Evolutionary conservation across 2,329 filamentous ascomycete species (phyloP).

Genomic region (Xylariaceae sp.): DNA sequence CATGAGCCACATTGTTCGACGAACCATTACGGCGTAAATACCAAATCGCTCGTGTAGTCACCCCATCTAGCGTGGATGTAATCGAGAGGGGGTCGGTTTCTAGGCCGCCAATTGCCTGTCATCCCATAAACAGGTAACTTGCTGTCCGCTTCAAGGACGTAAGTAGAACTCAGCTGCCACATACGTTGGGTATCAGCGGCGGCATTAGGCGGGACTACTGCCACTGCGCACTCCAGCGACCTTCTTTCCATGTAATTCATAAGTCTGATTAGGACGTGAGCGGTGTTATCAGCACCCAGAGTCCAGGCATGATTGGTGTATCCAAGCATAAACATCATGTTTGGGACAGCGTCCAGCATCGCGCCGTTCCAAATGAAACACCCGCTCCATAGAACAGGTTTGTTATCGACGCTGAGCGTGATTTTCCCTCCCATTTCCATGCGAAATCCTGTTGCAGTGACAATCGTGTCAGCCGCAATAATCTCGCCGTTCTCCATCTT

Average conservation of each 20-base stretch:
- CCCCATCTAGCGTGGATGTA: conserved; percentile 7
- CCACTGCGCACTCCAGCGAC: conserved; percentile 41
- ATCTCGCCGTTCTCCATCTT: conserved; percentile 39
- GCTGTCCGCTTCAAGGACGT: not conserved
- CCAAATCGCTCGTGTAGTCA: conserved; percentile 1
- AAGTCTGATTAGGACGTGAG: conserved; percentile 24
- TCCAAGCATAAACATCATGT: conserved; percentile 55
- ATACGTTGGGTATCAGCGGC: conserved; percentile 2
- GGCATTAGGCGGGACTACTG: conserved; percentile 35
- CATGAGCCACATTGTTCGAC: no score
- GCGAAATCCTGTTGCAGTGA: conserved; percentile 63
- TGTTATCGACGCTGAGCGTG: conserved; percentile 48
- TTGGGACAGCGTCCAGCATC: conserved; percentile 63
- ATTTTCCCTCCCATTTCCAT: conserved; percentile 54
- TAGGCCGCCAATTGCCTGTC: conserved; percentile 4
- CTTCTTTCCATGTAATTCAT: conserved; percentile 44
- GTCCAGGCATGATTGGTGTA: conserved; percentile 64
- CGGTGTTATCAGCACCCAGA: conserved; percentile 55
- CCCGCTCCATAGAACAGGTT: conserved; percentile 38
- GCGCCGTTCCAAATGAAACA: conserved; percentile 55
- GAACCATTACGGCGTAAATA: not conserved
- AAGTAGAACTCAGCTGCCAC: conserved; percentile 13
- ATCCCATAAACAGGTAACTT: conserved; percentile 2
- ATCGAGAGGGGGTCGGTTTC: conserved; percentile 1
- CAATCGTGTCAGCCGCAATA: conserved; percentile 57